Base-by-base conservation (phyloP, 164 flowering plant genomes). In the Amborella trichopoda region DNA sequence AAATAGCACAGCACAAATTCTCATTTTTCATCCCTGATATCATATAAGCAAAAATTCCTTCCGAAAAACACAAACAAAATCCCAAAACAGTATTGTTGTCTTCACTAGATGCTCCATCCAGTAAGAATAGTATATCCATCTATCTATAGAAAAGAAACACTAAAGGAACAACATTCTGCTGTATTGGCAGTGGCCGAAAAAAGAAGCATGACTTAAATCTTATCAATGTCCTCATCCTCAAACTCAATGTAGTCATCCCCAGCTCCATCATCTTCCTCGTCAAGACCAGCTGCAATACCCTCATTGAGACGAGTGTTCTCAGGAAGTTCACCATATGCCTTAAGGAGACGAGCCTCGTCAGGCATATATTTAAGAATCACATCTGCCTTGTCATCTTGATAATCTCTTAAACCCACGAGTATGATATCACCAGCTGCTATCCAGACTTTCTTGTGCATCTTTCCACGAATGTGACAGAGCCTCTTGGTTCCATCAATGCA, bases 401-500 rank as follows among this genome's bases (percentile, higher is more conserved):
- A 60, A 28, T 60, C 64, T 1, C 64, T 54, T 16, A 60, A 59
- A 8, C 64, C 64, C 16, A 60, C 64, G 33, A 60, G 59, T 32
- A 60, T 60, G 17, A 60, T 60, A 30, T 60, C 64, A 0, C 64
- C 64, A 13, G 64, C 59, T 12, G 64, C 64, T 49, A 60, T 60
- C 64, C 64, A 60, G 32, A 60, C 64, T 46, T 60, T 60, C 53
- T 60, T 60, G 44, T 60, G 64, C 64, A 60, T 60, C 54, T 60
- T 60, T 10, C 64, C 64, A 5, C 64, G 38, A 51, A 60, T 60
- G 33, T 60, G 64, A 42, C 64, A 54, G 49, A 60, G 59, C 2
- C 64, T 54, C 26, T 60, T 60, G 23, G 51, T 34, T 18, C 64
- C 64, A 34, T 73, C 78, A 40, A 73, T 73, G 57, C 78, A 73